Conservation (phyloP, 257 asterid genomes). For the Linaria vulgaris region DNA sequence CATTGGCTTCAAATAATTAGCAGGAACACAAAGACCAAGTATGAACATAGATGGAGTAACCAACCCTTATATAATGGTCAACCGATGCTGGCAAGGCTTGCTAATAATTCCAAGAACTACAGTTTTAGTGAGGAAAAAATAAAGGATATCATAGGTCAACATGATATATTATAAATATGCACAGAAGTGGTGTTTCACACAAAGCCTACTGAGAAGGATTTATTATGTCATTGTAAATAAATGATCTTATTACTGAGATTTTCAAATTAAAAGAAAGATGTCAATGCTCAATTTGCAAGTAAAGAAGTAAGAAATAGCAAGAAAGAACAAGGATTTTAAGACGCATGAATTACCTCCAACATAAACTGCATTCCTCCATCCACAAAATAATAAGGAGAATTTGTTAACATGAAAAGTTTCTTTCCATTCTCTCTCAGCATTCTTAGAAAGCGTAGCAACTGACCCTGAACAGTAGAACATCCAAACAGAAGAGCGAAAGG, state of each 20-base stretch:
- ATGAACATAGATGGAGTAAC: no score
- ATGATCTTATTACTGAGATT: background rate
- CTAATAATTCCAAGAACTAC: background rate
- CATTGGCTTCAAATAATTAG: no score
- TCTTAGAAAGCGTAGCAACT: conserved; percentile 67
- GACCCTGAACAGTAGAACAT: conserved; percentile 52
- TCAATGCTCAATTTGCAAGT: background rate
- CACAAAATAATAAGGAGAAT: conserved; percentile 91
- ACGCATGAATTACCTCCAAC: conserved; percentile 61
- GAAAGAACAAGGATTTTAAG: background rate
- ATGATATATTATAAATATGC: no score
- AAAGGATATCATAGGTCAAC: background rate
- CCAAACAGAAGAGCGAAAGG: conserved; percentile 21
- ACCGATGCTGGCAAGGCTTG: no score
- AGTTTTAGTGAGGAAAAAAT: background rate
- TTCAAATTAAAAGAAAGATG: conserved; percentile 3
- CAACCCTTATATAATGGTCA: no score
- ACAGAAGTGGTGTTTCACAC: background rate
- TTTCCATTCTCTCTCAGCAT: conserved; percentile 85
- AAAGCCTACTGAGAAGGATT: background rate
- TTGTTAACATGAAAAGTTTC: conserved; percentile 89
- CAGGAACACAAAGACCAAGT: no score
- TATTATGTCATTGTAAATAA: background rate
- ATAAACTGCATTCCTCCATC: conserved; percentile 96
- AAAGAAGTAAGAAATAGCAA: no score